These are phyloP conservation scores for Bolboschoenus planiculmis DNA, from an alignment of 176 grass and related monocot genomes.

Conservation along the genomic window DNA sequence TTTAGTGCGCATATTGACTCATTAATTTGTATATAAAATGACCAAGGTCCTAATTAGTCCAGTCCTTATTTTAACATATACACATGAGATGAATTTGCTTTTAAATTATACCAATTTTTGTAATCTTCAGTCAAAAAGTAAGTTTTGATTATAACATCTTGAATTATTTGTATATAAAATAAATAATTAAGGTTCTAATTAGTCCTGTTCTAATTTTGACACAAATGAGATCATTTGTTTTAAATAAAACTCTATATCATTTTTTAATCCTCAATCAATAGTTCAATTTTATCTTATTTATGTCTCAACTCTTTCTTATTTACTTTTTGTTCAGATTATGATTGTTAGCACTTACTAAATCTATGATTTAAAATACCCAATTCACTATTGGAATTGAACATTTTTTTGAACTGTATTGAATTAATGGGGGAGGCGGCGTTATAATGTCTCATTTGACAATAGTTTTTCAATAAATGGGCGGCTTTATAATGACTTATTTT, in stretches of 20 bases:
- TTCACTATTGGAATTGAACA: too few species aligned
- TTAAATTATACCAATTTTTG: not conserved
- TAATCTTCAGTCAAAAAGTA: not conserved
- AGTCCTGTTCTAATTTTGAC: not conserved
- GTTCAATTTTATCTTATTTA: too few species aligned
- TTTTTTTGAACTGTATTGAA: too few species aligned
- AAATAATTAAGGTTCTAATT: too few species aligned
- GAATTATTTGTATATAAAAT: not conserved
- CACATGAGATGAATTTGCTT: not conserved
- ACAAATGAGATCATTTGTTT: not conserved
- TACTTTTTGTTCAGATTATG: too few species aligned
- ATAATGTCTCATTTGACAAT: too few species aligned
- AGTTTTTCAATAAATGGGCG: not conserved
- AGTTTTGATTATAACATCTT: not conserved
- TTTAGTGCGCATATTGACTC: not conserved
- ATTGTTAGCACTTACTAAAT: too few species aligned
- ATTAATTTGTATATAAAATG: not conserved
- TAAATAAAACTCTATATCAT: not conserved
- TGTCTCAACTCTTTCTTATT: too few species aligned
- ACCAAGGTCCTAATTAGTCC: not conserved
- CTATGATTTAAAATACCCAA: too few species aligned
- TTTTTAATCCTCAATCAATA: not conserved
- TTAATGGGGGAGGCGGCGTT: too few species aligned
- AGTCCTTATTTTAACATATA: not conserved
- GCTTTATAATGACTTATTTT: not conserved